A percentile compares a stretch with the other conserved stretches of the same genome.
phyloP scores from a whole-genome alignment of 495 filamentous ascomycete species.

The Penicillium paxilli region DNA sequence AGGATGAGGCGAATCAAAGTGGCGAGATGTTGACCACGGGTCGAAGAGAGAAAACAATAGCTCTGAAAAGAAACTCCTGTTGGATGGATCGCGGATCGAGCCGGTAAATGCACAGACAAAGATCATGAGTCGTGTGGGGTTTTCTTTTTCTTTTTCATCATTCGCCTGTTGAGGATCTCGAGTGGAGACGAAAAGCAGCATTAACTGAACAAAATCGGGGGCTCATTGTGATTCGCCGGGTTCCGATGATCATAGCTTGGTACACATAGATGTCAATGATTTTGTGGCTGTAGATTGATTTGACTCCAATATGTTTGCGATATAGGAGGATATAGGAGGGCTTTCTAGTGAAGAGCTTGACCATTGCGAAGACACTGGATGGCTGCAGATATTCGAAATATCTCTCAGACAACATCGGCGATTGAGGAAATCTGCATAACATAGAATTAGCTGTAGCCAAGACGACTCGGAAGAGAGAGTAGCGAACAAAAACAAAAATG shows the following conservation, averaged over 20 bases:
- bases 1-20: not conserved
- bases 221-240: not conserved
- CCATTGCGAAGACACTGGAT: too few species aligned
- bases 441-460: too few species aligned
- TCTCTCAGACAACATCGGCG: too few species aligned
- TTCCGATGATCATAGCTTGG: not conserved
- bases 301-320: too few species aligned
- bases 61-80: not conserved
- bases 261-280: not conserved
- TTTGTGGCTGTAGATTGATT: not conserved
- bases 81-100: not conserved
- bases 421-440: too few species aligned
- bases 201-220: not conserved
- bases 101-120: not conserved
- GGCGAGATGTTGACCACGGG: slow-evolving; percentile 12
- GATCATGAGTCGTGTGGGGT: not conserved
- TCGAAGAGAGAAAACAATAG: not conserved
- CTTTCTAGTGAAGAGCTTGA: too few species aligned
- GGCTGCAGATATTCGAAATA: too few species aligned
- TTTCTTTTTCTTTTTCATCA: not conserved
- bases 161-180: not conserved
- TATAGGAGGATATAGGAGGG: too few species aligned
- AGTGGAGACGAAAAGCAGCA: not conserved
- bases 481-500: not conserved
- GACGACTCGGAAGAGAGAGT: not conserved